Conservation (phyloP, 2,329 filamentous ascomycete genomes). For the Talaromyces albobiverticillius region DNA sequence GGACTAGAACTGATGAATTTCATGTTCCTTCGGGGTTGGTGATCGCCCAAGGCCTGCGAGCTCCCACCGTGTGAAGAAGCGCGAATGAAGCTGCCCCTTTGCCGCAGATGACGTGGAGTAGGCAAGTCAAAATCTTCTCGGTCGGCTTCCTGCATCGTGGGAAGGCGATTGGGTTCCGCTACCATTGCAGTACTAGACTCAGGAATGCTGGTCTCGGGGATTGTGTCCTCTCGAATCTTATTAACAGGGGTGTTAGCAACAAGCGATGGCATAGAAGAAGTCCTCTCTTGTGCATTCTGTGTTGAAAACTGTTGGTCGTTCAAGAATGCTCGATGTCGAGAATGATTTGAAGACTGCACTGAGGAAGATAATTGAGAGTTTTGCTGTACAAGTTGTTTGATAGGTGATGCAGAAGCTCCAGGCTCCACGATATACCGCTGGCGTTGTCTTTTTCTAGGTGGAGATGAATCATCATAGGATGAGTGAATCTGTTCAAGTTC, state of each 20-base stretch:
- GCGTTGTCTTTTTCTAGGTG: constrained; percentile 11
- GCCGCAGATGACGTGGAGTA: constrained; percentile 23
- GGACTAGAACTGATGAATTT: constrained; percentile 36
- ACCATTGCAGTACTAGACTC: constrained; percentile 33
- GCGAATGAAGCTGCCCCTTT: not conserved
- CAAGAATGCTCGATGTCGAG: constrained; percentile 10
- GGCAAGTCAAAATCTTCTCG: constrained; percentile 39
- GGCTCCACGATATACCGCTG: not conserved
- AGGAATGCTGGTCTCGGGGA: constrained; percentile 34
- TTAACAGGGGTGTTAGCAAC: constrained; percentile 40
- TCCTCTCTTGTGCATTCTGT: constrained; percentile 22
- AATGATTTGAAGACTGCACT: constrained; percentile 20
- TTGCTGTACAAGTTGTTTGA: constrained; percentile 1
- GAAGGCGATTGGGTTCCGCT: not conserved
- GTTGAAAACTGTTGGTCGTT: not conserved
- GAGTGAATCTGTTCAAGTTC: constrained; percentile 11
- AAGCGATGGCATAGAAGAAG: constrained; percentile 38
- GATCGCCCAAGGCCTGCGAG: constrained; percentile 13
- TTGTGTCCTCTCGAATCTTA: constrained; percentile 23
- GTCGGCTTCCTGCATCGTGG: constrained; percentile 19
- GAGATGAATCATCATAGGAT: constrained; percentile 6
- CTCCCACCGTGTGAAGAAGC: not conserved
- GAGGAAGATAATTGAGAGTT: constrained; percentile 18
- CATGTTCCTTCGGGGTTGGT: constrained; percentile 17
- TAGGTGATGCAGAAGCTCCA: constrained; percentile 13